phyloP scores from a whole-genome alignment of 345 rosid species.

The Syzygium oleosum region DNA sequence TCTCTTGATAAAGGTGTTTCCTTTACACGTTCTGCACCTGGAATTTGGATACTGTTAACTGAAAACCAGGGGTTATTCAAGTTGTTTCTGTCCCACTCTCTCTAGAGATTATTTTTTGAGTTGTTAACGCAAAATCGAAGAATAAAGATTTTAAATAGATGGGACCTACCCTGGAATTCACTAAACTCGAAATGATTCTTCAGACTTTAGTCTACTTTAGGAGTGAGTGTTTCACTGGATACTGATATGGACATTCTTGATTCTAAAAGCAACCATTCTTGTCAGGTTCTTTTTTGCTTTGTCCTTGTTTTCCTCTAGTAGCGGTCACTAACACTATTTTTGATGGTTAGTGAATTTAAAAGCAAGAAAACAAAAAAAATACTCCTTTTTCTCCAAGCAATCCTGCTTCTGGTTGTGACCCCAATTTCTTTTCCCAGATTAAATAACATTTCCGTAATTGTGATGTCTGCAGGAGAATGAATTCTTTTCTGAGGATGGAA shows the following conservation, averaged over 20 bases:
- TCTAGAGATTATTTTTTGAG: neutral
- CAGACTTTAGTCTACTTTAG: neutral
- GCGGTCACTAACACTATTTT: neutral
- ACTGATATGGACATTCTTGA: neutral
- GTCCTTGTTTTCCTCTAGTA: neutral
- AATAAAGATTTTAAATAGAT: neutral
- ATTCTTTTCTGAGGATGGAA: constrained; percentile 63
- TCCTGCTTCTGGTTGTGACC: neutral
- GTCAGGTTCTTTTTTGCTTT: neutral
- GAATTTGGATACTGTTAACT: neutral
- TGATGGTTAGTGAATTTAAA: neutral
- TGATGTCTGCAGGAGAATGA: constrained; percentile 51
- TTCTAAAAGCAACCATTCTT: neutral
- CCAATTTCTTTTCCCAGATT: neutral
- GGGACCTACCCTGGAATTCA: neutral
- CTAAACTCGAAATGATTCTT: neutral
- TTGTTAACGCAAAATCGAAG: neutral
- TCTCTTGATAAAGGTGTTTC: neutral
- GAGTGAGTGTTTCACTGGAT: neutral
- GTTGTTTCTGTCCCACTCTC: neutral
- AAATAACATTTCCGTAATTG: neutral
- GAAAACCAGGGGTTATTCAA: neutral
- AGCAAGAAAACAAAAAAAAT: neutral
- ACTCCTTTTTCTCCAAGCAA: neutral
- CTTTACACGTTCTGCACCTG: neutral